Evolutionary conservation across 129 eudicot genomes (phyloP).

Genomic region (Centrapalus pauciflorus): DNA sequence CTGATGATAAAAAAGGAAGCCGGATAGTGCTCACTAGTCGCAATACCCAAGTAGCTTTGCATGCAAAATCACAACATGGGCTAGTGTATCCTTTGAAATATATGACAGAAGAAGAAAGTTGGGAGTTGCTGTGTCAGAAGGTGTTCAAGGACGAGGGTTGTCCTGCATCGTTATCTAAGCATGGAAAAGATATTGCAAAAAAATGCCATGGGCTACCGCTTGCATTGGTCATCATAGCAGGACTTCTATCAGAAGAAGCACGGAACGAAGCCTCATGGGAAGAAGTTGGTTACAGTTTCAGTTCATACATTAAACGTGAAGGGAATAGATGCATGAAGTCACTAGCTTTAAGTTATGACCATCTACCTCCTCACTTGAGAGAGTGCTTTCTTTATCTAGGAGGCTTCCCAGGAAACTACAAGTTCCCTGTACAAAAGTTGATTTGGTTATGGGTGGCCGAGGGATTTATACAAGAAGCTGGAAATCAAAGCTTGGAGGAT

Average conservation of each 20-base stretch:
- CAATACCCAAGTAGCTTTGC: slow-evolving; percentile 8
- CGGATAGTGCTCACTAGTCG: slow-evolving; percentile 32
- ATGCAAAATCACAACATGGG: neutral
- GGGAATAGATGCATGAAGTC: neutral
- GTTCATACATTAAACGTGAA: neutral
- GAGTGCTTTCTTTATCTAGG: slow-evolving; percentile 24
- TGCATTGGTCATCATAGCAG: slow-evolving; percentile 30
- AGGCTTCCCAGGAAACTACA: slow-evolving; percentile 2
- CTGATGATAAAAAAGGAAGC: slow-evolving; percentile 20
- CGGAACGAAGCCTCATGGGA: slow-evolving; percentile 5
- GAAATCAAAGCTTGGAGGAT: slow-evolving; percentile 14
- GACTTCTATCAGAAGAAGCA: slow-evolving; percentile 15
- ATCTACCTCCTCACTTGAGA: slow-evolving; percentile 19
- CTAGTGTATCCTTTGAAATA: neutral
- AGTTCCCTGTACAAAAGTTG: neutral
- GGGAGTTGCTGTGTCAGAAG: slow-evolving; percentile 15
- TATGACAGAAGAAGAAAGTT: slow-evolving; percentile 12
- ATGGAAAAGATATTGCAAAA: slow-evolving; percentile 18
- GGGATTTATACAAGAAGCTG: slow-evolving; percentile 9
- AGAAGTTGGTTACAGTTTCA: neutral
- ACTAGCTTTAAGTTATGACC: slow-evolving; percentile 5
- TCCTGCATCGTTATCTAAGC: neutral
- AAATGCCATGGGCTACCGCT: slow-evolving; percentile 36
- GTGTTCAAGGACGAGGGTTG: slow-evolving; percentile 6
- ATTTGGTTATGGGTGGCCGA: slow-evolving; percentile 37